phyloP scores from a whole-genome alignment of 2,329 filamentous ascomycete genomes.

The Penicillium rolfsii region DNA sequence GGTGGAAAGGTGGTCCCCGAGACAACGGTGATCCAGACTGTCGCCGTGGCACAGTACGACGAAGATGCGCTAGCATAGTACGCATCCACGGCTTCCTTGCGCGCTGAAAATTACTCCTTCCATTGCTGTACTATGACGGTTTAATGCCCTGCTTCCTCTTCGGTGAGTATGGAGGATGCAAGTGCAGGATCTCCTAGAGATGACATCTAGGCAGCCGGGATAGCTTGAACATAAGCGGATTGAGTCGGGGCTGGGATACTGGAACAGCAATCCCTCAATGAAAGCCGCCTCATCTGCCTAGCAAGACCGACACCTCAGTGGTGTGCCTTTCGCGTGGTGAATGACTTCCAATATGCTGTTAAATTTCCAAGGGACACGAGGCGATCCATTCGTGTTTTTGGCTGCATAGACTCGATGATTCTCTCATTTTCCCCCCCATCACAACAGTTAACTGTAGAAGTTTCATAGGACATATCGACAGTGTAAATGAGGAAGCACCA shows the following conservation, averaged over 20 bases:
- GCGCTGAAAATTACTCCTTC: background rate
- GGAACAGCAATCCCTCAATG: background rate
- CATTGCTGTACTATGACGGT: background rate
- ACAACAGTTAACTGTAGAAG: no score
- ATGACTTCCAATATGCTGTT: background rate
- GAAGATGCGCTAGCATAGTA: background rate
- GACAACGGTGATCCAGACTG: background rate
- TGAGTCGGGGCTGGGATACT: background rate
- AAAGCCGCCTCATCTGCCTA: background rate
- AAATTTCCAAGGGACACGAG: background rate
- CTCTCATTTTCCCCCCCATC: no score
- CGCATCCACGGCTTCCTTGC: background rate
- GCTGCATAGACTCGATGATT: background rate
- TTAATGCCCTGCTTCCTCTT: background rate
- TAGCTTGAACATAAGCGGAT: background rate
- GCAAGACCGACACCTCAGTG: background rate
- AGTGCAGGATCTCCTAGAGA: background rate
- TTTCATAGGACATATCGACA: no score
- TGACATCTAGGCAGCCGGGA: background rate
- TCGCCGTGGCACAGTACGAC: background rate
- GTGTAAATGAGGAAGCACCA: no score
- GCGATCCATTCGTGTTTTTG: background rate
- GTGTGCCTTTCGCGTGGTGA: background rate
- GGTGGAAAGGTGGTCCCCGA: background rate
- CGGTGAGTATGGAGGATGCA: background rate